These are phyloP conservation scores for Acorus gramineus DNA, from an alignment of 106 monocot genomes.

Conservation along the genomic window DNA sequence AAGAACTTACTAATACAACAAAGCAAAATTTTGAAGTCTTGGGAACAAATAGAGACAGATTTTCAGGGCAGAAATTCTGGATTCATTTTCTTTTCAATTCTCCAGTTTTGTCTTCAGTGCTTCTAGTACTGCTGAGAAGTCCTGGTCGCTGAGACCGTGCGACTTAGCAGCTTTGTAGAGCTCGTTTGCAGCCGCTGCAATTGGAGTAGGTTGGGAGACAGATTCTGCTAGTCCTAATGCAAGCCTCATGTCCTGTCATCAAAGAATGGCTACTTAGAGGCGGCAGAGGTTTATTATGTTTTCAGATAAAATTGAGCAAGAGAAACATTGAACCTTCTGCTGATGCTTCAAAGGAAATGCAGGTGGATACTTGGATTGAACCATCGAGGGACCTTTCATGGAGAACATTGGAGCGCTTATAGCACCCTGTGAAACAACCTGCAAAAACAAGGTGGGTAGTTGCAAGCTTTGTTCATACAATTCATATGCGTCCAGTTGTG, in stretches of 20 bases:
- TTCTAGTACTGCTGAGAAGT: conserved; percentile 89
- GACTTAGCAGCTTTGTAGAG: conserved; percentile 86
- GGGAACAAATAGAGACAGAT: too few species aligned
- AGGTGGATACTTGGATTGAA: conserved; percentile 52
- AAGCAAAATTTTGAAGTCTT: too few species aligned
- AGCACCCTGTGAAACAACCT: conserved; percentile 89
- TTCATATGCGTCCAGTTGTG: too few species aligned
- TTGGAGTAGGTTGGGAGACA: conserved; percentile 69
- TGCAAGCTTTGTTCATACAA: too few species aligned
- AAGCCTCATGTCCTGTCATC: conserved; percentile 70
- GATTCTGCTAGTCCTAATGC: conserved; percentile 71
- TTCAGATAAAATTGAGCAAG: too few species aligned
- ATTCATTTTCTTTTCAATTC: too few species aligned
- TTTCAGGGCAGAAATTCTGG: too few species aligned
- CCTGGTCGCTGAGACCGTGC: conserved; percentile 67
- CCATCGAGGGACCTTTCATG: conserved; percentile 84
- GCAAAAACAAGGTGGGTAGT: not conserved
- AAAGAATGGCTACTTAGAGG: not conserved
- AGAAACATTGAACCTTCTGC: conserved; percentile 49
- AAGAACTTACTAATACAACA: too few species aligned
- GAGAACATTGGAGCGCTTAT: conserved; percentile 90
- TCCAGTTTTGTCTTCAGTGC: conserved; percentile 33
- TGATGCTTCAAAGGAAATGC: conserved; percentile 93
- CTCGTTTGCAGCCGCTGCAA: conserved; percentile 77
- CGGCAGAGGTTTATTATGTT: not conserved